These are phyloP conservation scores for Cadophora gregata DNA, from an alignment of 2,329 filamentous ascomycete species.

Conservation along the genomic window DNA sequence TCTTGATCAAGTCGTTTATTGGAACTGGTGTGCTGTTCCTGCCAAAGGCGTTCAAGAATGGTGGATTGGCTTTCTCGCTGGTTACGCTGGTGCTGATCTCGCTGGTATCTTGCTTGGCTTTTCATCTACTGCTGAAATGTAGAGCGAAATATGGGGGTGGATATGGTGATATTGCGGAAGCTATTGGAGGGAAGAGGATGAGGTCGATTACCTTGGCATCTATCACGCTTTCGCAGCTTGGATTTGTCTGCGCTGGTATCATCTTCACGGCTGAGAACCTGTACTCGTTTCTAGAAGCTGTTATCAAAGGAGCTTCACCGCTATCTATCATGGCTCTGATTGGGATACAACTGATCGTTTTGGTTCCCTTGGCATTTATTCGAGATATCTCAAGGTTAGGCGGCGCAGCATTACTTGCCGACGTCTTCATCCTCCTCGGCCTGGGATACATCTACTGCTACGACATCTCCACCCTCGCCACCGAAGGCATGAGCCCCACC, in stretches of 20 bases:
- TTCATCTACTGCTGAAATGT: conserved; percentile 82
- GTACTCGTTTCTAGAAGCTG: conserved; percentile 89
- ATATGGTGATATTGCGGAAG: conserved; percentile 92
- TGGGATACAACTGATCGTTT: conserved; percentile 89
- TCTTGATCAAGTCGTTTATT: conserved; percentile 94
- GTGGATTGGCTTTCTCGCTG: conserved; percentile 94
- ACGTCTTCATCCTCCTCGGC: conserved; percentile 89
- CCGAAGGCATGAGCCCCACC: conserved; percentile 79
- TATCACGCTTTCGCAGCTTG: conserved; percentile 91
- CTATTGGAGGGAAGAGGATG: conserved; percentile 88
- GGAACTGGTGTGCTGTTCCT: conserved; percentile 93
- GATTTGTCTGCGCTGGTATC: conserved; percentile 91
- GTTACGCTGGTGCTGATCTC: conserved; percentile 84
- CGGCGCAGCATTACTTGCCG: conserved; percentile 88
- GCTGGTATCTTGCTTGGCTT: conserved; percentile 92
- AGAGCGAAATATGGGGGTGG: conserved; percentile 65
- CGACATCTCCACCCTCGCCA: conserved; percentile 80
- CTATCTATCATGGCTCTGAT: conserved; percentile 90
- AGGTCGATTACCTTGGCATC: conserved; percentile 83
- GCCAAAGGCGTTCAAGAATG: conserved; percentile 88
- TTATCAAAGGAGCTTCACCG: conserved; percentile 80
- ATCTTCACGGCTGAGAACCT: conserved; percentile 95
- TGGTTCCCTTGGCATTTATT: conserved; percentile 88
- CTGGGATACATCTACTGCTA: conserved; percentile 94
- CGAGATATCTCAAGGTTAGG: conserved; percentile 96